Evolutionary conservation across 345 rosid species (phyloP), one percentile per base, ranked within the genome.

Genomic region (Eutrema japonicum): DNA sequence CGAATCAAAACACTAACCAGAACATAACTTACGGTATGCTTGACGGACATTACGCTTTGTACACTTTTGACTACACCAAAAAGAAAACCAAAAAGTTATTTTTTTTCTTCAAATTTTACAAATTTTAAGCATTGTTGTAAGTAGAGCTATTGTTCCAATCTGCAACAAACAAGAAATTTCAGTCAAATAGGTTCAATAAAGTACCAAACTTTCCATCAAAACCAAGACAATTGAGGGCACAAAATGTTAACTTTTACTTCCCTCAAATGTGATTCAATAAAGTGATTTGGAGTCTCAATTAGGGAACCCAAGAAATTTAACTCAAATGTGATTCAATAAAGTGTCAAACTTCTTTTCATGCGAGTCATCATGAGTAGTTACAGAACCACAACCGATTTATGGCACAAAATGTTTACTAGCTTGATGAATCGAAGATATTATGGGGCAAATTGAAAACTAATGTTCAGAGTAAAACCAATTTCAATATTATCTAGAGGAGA

Each of bases 141-240:
- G 80, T 64, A 87, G 86, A 75, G 83, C 43, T 63, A 90, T 76
- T 3, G 87, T 80, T 77, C 99, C 99, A 51, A 90, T 82, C 99
- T 95, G 85, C 83, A 83, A 11, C n/a, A 70, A 29, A 43, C 72
- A 61, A 54, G 2, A 52, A 2, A 35, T 18, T 12, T 40, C 14
- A 53, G 45, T 68, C 46, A 58, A 56, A 56, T 38, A 7, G 62
- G 61, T 58, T 74, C 71, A 56, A 64, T 47, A 54, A 63, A 76
- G 75, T 26, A 33, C 38, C 16, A 66, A 51, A 22, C 22, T 22
- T 22, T 22, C 22, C 22, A 22, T 22, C 22, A 22, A 22, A 22
- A 22, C 22, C 22, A 22, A 22, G 22, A 22, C 22, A 22, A 22
- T 22, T 22, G 22, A 22, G 22, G 22, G 22, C 22, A 22, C 22